Conservation (phyloP, 108 stramenopile genomes). For the Cyclostephanos tholiformis region DNA sequence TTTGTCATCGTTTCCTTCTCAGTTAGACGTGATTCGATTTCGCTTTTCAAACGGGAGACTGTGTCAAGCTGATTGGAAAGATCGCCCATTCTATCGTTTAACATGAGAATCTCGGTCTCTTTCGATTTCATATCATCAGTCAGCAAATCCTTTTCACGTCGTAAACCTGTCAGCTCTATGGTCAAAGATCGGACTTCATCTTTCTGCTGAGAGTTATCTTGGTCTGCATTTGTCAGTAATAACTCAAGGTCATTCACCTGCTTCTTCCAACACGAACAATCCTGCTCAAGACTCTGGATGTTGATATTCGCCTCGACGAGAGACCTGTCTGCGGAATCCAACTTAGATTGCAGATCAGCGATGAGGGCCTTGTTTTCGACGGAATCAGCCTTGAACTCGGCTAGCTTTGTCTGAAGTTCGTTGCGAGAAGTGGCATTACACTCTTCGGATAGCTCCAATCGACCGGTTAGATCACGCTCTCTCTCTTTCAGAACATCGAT, state of each 20-base stretch:
- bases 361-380: background rate
- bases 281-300: slow-evolving; percentile 7
- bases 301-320: slow-evolving; percentile 5
- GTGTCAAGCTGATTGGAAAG: background rate
- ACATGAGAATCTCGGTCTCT: background rate
- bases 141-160: background rate
- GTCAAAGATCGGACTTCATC: background rate
- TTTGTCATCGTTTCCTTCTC: background rate
- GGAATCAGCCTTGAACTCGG: background rate
- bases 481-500: background rate
- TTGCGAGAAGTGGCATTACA: slow-evolving; percentile 10
- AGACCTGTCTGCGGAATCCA: background rate
- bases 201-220: background rate
- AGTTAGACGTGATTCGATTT: background rate
- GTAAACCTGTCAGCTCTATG: background rate
- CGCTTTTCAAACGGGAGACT: background rate
- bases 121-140: background rate
- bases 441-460: background rate
- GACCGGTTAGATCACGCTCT: background rate
- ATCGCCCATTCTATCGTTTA: background rate
- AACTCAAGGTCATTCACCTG: slow-evolving; percentile 1
- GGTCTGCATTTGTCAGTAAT: background rate
- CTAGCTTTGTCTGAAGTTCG: background rate
- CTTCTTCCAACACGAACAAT: slow-evolving; percentile 17
- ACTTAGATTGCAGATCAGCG: background rate